Conservation (phyloP, 1,139 yeast species). For the Trichomonascaceae sp. region DNA sequence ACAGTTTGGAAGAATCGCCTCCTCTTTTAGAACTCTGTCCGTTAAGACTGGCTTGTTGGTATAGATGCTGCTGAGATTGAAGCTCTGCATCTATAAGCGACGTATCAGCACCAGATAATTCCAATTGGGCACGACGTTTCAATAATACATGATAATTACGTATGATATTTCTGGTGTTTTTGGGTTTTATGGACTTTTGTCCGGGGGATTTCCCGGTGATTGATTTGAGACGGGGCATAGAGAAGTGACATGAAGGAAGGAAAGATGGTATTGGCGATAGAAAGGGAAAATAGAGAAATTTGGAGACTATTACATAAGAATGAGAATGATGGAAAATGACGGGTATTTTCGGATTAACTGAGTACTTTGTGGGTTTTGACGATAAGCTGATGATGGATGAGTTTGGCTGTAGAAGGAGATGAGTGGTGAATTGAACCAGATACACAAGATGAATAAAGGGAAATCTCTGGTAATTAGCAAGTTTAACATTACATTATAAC, state of each 20-base stretch:
- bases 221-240: background rate
- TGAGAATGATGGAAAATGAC: background rate
- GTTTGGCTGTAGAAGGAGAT: background rate
- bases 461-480: background rate
- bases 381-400: background rate
- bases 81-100: conserved; percentile 15
- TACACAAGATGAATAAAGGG: background rate
- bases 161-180: conserved; percentile 29
- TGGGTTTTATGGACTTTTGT: conserved; percentile 18
- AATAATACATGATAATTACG: conserved; percentile 33
- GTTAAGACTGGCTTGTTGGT: conserved; percentile 80
- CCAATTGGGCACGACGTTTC: conserved; percentile 26
- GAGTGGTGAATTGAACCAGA: background rate
- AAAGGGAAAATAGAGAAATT: background rate
- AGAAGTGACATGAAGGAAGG: background rate
- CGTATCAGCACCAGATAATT: conserved; percentile 12
- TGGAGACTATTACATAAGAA: background rate
- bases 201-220: conserved; percentile 18
- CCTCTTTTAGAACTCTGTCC: conserved; percentile 79
- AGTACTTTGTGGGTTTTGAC: background rate
- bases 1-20: conserved; percentile 78
- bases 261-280: background rate
- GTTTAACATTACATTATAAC: too few relatives aligned
- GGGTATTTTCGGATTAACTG: background rate
- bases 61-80: conserved; percentile 41